Evolutionary conservation across 2,329 filamentous ascomycete genomes (phyloP), one percentile per base, ranked within the genome.

Genomic region (Colletotrichum aenigma): DNA sequence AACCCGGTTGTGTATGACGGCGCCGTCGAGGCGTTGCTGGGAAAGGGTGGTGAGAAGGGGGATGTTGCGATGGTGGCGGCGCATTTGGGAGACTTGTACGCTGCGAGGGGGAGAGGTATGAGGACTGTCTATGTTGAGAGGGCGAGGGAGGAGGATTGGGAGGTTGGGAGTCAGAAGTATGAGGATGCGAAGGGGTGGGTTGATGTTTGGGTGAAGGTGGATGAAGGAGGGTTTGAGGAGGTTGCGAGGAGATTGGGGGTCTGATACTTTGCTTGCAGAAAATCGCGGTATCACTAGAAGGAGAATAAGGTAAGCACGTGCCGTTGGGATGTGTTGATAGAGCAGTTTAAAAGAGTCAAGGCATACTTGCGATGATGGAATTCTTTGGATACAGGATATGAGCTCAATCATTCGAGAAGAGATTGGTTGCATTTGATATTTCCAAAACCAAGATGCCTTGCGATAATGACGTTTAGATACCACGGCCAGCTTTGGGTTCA

Each of bases 61-160:
- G 88, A 96, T 80, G 93, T 95, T 73, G 93, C 91, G 24, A 92
- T 97, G 91, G 94, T 97, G 24, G 95, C 95, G 18, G 92, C 94
- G 48, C 94, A 96, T 84, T 84, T 96, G 74, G 83, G 81, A 7
- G 95, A 96, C 83, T 84, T 97, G 70, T 86, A 90, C 76, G 93
- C 89, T 0, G 95, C 95, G 6, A 91, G 91, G 79, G 81, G 80
- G 4, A 89, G 87, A 75, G 95, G 95, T 0, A 85, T 96, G 76
- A 88, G 89, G 79, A 95, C 94, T 0, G 88, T 97, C 4, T 97
- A 96, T 81, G 91, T 97, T 4, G 94, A 95, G 85, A 87, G 95
- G 74, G 82, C 84, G 4, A 78, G 83, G 58, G 95, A 97, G 84
- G 94, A 96, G 83, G 87, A 86, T 8, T 93, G 91, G 90, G 79